These are phyloP conservation scores for Fraxinus latifolia DNA, from an alignment of 305 asterid species.

Conservation along the genomic window DNA sequence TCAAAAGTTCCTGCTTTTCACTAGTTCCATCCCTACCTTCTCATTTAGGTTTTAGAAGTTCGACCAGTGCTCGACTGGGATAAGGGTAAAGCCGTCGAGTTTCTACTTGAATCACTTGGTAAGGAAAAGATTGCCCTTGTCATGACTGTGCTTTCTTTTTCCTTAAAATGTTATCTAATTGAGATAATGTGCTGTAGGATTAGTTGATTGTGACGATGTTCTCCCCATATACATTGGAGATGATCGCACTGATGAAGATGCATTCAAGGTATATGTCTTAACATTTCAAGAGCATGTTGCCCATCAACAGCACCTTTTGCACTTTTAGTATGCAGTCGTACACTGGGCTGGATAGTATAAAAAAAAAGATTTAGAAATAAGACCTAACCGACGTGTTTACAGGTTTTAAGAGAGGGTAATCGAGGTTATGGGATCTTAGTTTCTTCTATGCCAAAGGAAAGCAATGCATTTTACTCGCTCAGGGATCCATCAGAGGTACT, in stretches of 20 bases:
- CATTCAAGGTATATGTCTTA: constrained; percentile 62
- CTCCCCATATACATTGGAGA: constrained; percentile 84
- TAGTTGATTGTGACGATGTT: constrained; percentile 56
- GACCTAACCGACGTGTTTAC: constrained; percentile 2
- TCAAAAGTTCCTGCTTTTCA: neutral
- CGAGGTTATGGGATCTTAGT: constrained; percentile 78
- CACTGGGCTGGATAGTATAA: neutral
- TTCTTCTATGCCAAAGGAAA: constrained; percentile 80
- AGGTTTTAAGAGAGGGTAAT: constrained; percentile 70
- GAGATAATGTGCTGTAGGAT: constrained; percentile 37
- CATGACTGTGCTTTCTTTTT: neutral
- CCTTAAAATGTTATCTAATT: neutral
- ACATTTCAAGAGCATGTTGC: neutral
- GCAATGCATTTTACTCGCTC: constrained; percentile 81
- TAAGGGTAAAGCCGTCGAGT: constrained; percentile 96
- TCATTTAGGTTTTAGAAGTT: constrained; percentile 76
- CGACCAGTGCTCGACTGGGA: constrained; percentile 92
- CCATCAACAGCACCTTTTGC: neutral
- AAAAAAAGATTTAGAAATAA: neutral
- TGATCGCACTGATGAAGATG: constrained; percentile 93
- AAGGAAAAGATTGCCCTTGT: constrained; percentile 27
- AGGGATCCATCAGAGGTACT: constrained; percentile 87
- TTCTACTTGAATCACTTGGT: constrained; percentile 91
- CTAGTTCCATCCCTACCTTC: neutral
- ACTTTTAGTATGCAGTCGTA: neutral